Evolutionary conservation across 1,284 basidiomycete genomes (phyloP).

Genomic region (Phenoliferia sp.): DNA sequence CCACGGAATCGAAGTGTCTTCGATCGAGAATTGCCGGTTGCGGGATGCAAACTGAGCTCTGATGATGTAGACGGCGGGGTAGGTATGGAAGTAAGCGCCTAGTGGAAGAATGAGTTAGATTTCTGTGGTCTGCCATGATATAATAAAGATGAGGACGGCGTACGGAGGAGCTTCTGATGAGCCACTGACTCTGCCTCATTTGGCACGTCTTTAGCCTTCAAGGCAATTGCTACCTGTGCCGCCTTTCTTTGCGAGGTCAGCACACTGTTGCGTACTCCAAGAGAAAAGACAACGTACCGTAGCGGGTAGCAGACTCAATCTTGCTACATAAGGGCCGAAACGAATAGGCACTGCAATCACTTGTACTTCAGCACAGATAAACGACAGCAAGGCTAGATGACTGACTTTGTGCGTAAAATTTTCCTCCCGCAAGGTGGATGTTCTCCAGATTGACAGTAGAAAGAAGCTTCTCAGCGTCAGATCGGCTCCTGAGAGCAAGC

Average conservation of each 20-base stretch:
- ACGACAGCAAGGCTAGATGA: not conserved
- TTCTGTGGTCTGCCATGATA: not conserved
- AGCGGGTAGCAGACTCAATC: not conserved
- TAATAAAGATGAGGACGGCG: not conserved
- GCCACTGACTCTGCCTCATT: not conserved
- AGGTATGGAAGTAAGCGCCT: not conserved
- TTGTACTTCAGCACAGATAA: not conserved
- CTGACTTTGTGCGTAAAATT: not conserved
- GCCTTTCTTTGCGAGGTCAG: too few relatives aligned
- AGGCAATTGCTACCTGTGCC: not conserved
- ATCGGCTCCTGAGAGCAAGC: not conserved
- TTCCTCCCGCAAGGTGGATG: not conserved
- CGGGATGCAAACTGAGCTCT: not conserved
- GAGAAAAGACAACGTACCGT: too few relatives aligned
- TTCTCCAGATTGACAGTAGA: not conserved
- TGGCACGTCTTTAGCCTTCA: not conserved
- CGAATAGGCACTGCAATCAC: not conserved
- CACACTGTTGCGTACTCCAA: too few relatives aligned
- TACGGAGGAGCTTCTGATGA: not conserved
- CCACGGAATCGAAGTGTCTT: not conserved
- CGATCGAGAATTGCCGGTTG: not conserved
- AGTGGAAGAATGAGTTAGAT: not conserved
- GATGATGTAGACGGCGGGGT: not conserved
- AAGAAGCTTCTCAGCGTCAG: not conserved
- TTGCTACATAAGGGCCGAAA: not conserved